Evolutionary conservation across 352 stramenopile genomes (phyloP).

Genomic region (Globisporangium camurandrum): DNA sequence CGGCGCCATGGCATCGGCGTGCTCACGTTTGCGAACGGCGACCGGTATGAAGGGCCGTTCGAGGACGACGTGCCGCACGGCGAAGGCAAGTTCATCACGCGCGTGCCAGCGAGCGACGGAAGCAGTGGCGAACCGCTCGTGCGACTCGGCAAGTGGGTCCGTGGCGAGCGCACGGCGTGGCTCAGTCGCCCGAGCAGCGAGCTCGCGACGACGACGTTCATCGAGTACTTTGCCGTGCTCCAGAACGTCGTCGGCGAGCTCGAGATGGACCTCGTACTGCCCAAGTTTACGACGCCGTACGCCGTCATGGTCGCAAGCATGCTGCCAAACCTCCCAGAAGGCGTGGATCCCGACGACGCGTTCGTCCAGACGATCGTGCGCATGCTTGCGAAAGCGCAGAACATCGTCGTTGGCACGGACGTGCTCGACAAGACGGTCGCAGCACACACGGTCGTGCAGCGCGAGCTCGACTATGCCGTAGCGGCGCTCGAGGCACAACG

Average conservation of each 20-base stretch:
- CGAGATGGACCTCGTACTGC: constrained; percentile 56
- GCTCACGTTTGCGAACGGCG: constrained; percentile 82
- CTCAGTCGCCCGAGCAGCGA: constrained; percentile 65
- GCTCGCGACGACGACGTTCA: constrained; percentile 62
- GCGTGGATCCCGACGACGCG: constrained; percentile 47
- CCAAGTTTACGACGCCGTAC: constrained; percentile 68
- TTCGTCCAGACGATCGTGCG: constrained; percentile 69
- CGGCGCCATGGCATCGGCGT: constrained; percentile 68
- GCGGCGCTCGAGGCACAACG: constrained; percentile 31
- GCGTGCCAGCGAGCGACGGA: constrained; percentile 2
- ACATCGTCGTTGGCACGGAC: constrained; percentile 53
- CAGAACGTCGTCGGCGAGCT: constrained; percentile 38
- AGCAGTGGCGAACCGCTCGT: constrained; percentile 49
- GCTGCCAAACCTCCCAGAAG: constrained; percentile 62
- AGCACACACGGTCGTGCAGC: constrained; percentile 25
- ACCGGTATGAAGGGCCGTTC: constrained; percentile 88
- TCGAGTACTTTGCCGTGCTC: constrained; percentile 56
- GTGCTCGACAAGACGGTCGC: constrained; percentile 47
- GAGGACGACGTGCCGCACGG: constrained; percentile 80
- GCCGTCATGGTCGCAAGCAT: constrained; percentile 74
- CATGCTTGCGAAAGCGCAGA: constrained; percentile 74
- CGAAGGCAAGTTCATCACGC: constrained; percentile 58
- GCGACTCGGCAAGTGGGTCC: constrained; percentile 50
- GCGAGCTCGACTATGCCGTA: constrained; percentile 16
- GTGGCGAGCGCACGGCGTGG: constrained; percentile 57